A percentile compares a stretch with the other conserved stretches of the same genome.
Conservation (phyloP, 371 early-diverging fungal genomes). For the Rhizopus delemar region DNA sequence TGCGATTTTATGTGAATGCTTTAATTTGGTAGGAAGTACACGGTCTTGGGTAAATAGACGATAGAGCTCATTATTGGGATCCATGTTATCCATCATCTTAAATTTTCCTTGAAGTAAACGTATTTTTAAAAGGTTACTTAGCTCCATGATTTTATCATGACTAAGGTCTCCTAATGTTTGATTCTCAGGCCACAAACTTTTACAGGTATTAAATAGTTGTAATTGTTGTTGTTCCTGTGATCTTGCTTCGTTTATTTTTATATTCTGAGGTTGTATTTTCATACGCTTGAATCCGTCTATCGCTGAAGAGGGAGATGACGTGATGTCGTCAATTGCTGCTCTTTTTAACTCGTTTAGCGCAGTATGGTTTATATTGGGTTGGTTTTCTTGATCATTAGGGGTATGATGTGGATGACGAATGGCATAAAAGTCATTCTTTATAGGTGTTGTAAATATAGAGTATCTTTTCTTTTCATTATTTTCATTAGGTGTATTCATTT, state of each 20-base stretch:
- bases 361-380: background rate
- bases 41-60: conserved; percentile 17
- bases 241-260: background rate
- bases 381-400: conserved; percentile 8
- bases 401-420: conserved; percentile 7
- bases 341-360: conserved; percentile 1
- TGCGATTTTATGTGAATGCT: background rate
- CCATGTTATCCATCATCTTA: conserved; percentile 27
- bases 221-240: conserved; percentile 3
- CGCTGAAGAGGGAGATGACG: conserved; percentile 4
- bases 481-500: background rate
- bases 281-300: background rate
- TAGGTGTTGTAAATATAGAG: conserved; percentile 5
- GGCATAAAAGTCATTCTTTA: conserved; percentile 12
- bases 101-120: conserved; percentile 33
- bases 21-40: conserved; percentile 3
- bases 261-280: conserved; percentile 8
- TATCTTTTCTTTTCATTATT: conserved; percentile 4
- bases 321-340: background rate
- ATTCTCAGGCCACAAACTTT: conserved; percentile 22
- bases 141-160: conserved; percentile 23
- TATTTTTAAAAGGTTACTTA: conserved; percentile 28
- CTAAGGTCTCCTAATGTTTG: conserved; percentile 21
- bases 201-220: conserved; percentile 22
- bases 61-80: conserved; percentile 22